phyloP scores from a whole-genome alignment of 2,329 filamentous ascomycete species.

The Fusarium pilosicola region DNA sequence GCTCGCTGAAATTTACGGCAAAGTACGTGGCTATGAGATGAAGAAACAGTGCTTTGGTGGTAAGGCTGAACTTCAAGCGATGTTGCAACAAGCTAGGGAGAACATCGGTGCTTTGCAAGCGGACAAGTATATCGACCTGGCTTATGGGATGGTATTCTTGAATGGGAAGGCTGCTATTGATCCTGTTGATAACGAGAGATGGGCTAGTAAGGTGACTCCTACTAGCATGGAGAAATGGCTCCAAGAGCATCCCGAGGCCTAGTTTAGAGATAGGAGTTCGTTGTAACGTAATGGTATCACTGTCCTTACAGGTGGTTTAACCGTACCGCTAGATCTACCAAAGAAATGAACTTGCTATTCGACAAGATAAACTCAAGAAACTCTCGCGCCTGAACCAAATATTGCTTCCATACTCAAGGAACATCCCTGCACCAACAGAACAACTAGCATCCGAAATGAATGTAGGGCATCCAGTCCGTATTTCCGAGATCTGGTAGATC shows the following conservation, averaged over 20 bases:
- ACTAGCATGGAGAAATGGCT: neutral
- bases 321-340: too few species aligned
- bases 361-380: neutral
- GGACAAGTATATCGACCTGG: constrained; percentile 9
- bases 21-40: neutral
- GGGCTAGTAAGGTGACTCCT: neutral
- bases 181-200: neutral
- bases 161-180: neutral
- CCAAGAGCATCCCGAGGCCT: neutral
- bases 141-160: neutral
- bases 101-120: neutral
- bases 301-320: neutral
- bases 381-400: fast-evolving
- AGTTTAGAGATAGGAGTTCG: fast-evolving
- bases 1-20: neutral
- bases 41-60: neutral
- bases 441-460: neutral
- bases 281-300: neutral
- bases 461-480: neutral
- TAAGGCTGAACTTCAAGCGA: neutral
- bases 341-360: too few species aligned
- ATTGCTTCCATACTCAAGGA: fast-evolving
- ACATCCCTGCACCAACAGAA: fast-evolving
- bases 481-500: neutral
- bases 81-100: neutral